A percentile compares a stretch with the other conserved stretches of the same genome.
phyloP scores from a whole-genome alignment of 306 rosid genomes.

The Malus asiatica region DNA sequence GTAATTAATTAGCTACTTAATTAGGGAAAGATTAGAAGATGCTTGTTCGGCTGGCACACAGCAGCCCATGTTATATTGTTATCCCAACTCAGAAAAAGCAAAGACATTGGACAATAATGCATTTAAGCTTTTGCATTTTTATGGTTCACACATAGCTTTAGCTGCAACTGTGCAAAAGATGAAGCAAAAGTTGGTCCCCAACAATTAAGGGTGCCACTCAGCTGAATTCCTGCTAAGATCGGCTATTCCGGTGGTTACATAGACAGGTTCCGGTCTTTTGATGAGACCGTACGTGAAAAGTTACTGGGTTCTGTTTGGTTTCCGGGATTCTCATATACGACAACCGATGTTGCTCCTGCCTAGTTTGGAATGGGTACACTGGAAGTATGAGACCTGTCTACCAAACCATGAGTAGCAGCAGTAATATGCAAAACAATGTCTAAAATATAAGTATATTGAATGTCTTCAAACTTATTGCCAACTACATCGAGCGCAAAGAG shows the following conservation, averaged over 20 bases:
- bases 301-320: background rate
- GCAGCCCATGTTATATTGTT: background rate
- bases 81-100: background rate
- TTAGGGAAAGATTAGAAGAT: background rate
- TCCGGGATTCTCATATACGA: background rate
- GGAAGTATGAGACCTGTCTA: background rate
- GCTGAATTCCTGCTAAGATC: background rate
- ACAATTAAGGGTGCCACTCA: background rate
- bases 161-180: background rate
- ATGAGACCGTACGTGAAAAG: background rate
- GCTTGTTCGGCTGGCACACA: background rate
- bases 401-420: background rate
- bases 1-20: background rate
- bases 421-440: background rate
- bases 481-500: background rate
- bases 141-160: background rate
- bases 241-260: background rate
- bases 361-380: background rate
- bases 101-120: background rate
- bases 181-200: background rate
- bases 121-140: background rate
- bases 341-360: background rate
- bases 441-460: no score
- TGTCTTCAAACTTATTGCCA: background rate
- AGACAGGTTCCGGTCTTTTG: background rate